These are phyloP conservation scores for Lactifluus rugatus DNA, from an alignment of 768 basidiomycete species.

Conservation along the genomic window DNA sequence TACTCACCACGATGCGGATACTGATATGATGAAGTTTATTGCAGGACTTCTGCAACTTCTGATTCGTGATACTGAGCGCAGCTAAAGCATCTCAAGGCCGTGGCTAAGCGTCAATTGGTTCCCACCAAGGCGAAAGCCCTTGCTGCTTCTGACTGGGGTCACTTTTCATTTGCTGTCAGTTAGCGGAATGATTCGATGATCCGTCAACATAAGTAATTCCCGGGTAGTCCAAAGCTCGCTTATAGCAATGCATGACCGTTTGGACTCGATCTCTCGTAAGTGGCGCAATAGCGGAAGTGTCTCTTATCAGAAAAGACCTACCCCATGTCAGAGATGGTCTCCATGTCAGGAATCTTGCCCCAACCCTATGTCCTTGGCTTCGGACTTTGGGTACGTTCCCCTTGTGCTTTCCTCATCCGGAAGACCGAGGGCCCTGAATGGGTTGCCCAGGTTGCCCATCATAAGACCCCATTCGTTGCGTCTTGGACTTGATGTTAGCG, in stretches of 20 bases:
- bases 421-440: neutral
- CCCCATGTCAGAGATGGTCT: constrained; percentile 40
- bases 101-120: neutral
- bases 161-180: constrained; percentile 38
- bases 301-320: constrained; percentile 25
- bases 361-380: neutral
- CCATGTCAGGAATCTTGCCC: constrained; percentile 35
- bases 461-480: constrained; percentile 42
- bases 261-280: constrained; percentile 16
- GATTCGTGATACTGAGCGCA: neutral
- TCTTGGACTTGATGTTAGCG: constrained; percentile 30
- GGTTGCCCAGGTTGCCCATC: too few relatives aligned
- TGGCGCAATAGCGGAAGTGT: neutral
- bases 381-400: constrained; percentile 2
- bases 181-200: constrained; percentile 48
- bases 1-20: neutral
- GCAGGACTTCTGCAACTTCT: neutral
- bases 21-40: too few relatives aligned
- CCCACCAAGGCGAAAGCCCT: neutral
- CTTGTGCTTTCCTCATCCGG: neutral
- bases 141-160: neutral
- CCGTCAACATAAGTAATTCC: constrained; percentile 33
- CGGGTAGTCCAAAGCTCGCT: constrained; percentile 35
- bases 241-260: constrained; percentile 30
- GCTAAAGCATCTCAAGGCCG: neutral